Evolutionary conservation across 352 stramenopile genomes (phyloP).

Genomic region (Pythium sp.): DNA sequence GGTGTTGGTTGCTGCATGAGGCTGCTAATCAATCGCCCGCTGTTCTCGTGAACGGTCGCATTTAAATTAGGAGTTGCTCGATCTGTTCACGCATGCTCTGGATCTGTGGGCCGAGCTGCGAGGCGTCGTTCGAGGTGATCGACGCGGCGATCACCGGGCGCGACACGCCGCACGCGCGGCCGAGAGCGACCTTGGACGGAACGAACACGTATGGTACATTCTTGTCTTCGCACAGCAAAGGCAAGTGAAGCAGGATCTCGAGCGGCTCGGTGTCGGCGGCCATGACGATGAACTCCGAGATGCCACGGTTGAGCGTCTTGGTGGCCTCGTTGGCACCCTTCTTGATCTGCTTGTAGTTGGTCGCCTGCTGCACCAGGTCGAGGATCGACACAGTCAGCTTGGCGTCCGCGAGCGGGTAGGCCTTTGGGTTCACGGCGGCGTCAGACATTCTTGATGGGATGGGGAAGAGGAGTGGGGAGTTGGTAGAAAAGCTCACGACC

Average conservation of each 20-base stretch:
- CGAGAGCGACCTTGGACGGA: constrained; percentile 98
- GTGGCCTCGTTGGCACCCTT: constrained; percentile 99
- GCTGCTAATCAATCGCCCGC: constrained; percentile 15
- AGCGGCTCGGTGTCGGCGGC: constrained; percentile 99
- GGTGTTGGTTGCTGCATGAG: constrained; percentile 5
- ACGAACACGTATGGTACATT: constrained; percentile 92
- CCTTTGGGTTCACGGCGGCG: constrained; percentile 91
- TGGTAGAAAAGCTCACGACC: constrained; percentile 78
- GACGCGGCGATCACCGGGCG: constrained; percentile 98
- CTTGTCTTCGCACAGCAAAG: constrained; percentile 98
- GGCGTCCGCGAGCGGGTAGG: constrained; percentile 97
- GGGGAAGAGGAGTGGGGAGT: constrained; percentile 2
- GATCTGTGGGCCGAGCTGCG: constrained; percentile 98
- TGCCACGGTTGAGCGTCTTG: constrained; percentile 99
- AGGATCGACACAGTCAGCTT: constrained; percentile 99
- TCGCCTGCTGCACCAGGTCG: constrained; percentile 98
- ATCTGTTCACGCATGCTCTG: constrained; percentile 99
- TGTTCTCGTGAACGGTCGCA: neutral
- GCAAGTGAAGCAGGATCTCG: constrained; percentile 99
- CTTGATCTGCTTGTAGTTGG: constrained; percentile 99
- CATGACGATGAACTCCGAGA: constrained; percentile 99
- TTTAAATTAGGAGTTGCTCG: constrained; percentile 99
- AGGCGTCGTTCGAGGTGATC: constrained; percentile 99
- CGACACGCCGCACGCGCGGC: constrained; percentile 98
- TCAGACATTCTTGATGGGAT: constrained; percentile 56